phyloP scores from a whole-genome alignment of 345 rosid species.

The Corchorus capsularis region DNA sequence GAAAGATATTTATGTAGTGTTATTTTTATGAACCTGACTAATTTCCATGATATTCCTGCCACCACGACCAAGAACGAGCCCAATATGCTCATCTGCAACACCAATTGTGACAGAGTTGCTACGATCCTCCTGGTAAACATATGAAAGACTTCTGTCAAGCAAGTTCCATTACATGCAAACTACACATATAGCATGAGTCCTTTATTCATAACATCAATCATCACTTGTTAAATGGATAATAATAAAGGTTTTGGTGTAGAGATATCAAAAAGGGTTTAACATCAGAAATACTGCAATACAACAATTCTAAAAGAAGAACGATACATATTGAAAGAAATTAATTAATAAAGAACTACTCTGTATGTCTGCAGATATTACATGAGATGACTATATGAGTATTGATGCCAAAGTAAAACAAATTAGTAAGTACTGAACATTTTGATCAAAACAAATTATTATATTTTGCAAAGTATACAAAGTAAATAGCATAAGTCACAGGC shows the following conservation, averaged over 20 bases:
- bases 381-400: not conserved
- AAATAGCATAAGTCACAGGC: conserved; percentile 13
- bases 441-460: not conserved
- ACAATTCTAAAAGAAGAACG: not conserved
- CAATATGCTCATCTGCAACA: conserved; percentile 89
- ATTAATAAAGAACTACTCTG: not conserved
- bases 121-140: conserved; percentile 67
- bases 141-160: conserved; percentile 19
- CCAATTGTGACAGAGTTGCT: conserved; percentile 76
- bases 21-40: conserved; percentile 63
- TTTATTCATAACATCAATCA: not conserved
- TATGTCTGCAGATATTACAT: not conserved
- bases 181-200: not conserved
- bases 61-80: conserved; percentile 97
- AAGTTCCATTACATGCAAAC: conserved; percentile 4
- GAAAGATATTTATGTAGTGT: not conserved
- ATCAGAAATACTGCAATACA: not conserved
- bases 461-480: not conserved
- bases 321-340: not conserved
- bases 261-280: not conserved
- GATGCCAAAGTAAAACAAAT: conserved; percentile 19
- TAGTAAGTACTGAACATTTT: too few relatives aligned
- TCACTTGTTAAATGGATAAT: not conserved
- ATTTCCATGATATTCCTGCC: conserved; percentile 96
- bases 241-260: not conserved